Conservation (phyloP, 768 basidiomycete species). For the Calocybe indica region DNA sequence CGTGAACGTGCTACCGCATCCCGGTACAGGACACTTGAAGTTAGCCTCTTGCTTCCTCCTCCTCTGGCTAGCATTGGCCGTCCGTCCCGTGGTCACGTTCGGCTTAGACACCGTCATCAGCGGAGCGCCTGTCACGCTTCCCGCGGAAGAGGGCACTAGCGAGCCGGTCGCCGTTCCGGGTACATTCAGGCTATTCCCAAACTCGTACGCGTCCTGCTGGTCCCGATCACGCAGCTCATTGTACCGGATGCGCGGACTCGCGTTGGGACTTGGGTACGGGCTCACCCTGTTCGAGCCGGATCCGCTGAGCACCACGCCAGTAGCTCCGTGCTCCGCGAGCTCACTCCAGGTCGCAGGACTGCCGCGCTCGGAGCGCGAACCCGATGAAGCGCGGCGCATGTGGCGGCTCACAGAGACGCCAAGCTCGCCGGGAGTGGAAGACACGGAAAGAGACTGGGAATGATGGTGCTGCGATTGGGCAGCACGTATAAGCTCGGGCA, state of each 20-base stretch:
- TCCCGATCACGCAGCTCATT: slow-evolving; percentile 34
- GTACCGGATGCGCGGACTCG: slow-evolving; percentile 51
- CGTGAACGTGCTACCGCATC: slow-evolving; percentile 86
- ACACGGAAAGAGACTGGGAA: slow-evolving; percentile 7
- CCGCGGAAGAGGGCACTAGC: slow-evolving; percentile 5
- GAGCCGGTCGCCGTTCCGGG: slow-evolving; percentile 1
- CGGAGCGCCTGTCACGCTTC: not conserved
- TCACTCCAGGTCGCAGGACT: slow-evolving; percentile 1
- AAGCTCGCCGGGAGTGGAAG: slow-evolving; percentile 1
- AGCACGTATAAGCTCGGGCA: slow-evolving; percentile 7
- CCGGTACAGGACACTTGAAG: slow-evolving; percentile 77
- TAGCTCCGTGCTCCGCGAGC: slow-evolving; percentile 17
- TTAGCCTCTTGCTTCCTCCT: slow-evolving; percentile 85
- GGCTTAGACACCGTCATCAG: slow-evolving; percentile 46
- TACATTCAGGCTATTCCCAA: slow-evolving; percentile 4
- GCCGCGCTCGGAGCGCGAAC: slow-evolving; percentile 35
- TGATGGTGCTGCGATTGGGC: slow-evolving; percentile 13
- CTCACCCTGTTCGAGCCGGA: slow-evolving; percentile 30
- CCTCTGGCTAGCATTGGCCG: slow-evolving; percentile 79
- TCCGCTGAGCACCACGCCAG: slow-evolving; percentile 22
- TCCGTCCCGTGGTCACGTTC: slow-evolving; percentile 89
- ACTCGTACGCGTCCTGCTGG: slow-evolving; percentile 12
- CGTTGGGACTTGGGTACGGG: slow-evolving; percentile 67
- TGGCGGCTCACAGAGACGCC: slow-evolving; percentile 18
- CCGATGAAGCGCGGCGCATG: slow-evolving; percentile 35